phyloP scores from a whole-genome alignment of 352 stramenopile species.

The Blastocystis hominis region DNA sequence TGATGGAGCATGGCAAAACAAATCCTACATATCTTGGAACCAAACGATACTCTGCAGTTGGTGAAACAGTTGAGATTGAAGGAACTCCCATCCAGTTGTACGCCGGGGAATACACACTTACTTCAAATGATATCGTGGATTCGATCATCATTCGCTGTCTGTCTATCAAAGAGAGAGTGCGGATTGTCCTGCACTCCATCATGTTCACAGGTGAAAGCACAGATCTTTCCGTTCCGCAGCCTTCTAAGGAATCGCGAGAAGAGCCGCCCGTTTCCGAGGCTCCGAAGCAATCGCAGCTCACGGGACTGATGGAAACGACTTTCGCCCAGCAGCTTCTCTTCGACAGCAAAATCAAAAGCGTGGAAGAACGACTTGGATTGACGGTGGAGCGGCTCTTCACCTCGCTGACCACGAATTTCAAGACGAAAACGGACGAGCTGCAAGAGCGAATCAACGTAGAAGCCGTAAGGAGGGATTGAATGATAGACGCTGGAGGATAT shows the following conservation, averaged over 20 bases:
- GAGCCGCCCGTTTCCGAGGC: not conserved
- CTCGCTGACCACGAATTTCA: not conserved
- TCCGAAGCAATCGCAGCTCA: not conserved
- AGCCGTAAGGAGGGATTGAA: too few species aligned
- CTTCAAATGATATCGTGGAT: not conserved
- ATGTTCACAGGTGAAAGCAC: not conserved
- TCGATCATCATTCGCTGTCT: not conserved
- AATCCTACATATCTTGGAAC: constrained; percentile 14
- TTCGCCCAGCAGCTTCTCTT: not conserved
- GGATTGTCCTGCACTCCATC: not conserved
- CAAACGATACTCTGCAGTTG: not conserved
- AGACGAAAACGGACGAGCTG: not conserved
- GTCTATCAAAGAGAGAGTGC: not conserved
- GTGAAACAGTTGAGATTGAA: not conserved
- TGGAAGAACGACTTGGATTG: not conserved
- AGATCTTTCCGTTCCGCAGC: not conserved
- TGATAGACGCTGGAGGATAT: not conserved
- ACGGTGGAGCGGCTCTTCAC: not conserved
- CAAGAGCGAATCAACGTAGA: not conserved
- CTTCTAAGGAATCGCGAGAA: not conserved
- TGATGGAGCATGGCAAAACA: not conserved
- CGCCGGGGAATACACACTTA: not conserved
- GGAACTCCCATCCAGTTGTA: not conserved
- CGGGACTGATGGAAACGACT: not conserved
- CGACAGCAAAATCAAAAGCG: not conserved